These are phyloP conservation scores for Tylopilus vinaceipallidus DNA, from an alignment of 768 basidiomycete species.

Conservation along the genomic window DNA sequence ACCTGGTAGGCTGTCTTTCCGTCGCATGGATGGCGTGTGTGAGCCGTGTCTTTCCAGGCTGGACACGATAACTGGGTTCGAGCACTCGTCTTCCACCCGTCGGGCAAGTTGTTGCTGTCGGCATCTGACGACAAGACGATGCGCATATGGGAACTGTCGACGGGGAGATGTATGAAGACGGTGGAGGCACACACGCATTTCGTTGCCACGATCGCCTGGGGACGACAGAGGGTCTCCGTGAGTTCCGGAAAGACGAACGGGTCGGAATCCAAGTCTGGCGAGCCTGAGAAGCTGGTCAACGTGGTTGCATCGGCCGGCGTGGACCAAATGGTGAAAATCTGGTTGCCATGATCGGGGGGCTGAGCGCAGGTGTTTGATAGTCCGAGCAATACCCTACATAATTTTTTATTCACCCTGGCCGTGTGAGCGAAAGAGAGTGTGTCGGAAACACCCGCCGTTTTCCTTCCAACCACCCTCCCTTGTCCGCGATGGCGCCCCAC, in stretches of 20 bases:
- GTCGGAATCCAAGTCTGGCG: slow-evolving; percentile 28
- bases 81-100: slow-evolving; percentile 85
- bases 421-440: slow-evolving; percentile 20
- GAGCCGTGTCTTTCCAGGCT: slow-evolving; percentile 44
- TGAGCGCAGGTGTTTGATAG: slow-evolving; percentile 22
- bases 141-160: slow-evolving; percentile 84
- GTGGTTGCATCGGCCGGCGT: slow-evolving; percentile 69
- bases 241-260: slow-evolving; percentile 39
- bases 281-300: slow-evolving; percentile 60
- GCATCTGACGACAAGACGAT: slow-evolving; percentile 92
- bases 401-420: slow-evolving; percentile 25
- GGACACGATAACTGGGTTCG: slow-evolving; percentile 93
- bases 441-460: slow-evolving; percentile 31
- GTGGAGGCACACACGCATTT: slow-evolving; percentile 88
- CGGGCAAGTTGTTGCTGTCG: slow-evolving; percentile 86
- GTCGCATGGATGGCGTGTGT: too few species aligned
- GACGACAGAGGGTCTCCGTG: slow-evolving; percentile 50
- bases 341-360: slow-evolving; percentile 53
- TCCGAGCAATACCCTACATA: slow-evolving; percentile 35
- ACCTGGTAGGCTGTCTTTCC: slow-evolving; percentile 59
- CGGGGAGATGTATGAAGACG: slow-evolving; percentile 82
- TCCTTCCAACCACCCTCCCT: slow-evolving; percentile 29
- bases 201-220: slow-evolving; percentile 81
- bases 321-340: slow-evolving; percentile 65
- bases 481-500: slow-evolving; percentile 71